A percentile compares a stretch with the other conserved stretches of the same genome.
Conservation (phyloP, 805 yeast genomes). For the Candida boleticola region DNA sequence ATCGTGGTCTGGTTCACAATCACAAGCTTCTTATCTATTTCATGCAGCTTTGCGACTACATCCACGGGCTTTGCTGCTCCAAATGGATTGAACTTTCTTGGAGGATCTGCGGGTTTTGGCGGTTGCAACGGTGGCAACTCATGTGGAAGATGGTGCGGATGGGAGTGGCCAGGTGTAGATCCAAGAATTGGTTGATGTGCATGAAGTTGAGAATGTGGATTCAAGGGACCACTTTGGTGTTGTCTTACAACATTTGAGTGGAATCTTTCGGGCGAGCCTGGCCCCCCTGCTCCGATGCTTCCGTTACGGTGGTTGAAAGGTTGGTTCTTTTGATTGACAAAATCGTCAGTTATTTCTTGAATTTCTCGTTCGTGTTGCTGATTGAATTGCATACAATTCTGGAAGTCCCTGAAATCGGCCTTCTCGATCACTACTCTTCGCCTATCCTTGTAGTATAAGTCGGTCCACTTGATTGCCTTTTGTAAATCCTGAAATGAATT, state of each 20-base stretch:
- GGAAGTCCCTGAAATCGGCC: slow-evolving; percentile 42
- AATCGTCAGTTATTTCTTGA: slow-evolving; percentile 29
- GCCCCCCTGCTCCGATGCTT: not conserved
- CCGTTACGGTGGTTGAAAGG: slow-evolving; percentile 1
- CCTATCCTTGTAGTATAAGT: slow-evolving; percentile 47
- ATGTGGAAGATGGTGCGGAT: slow-evolving; percentile 2
- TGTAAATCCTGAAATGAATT: slow-evolving; percentile 49
- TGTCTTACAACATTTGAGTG: not conserved
- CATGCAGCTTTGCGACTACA: slow-evolving; percentile 60
- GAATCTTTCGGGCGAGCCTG: slow-evolving; percentile 2
- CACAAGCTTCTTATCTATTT: slow-evolving; percentile 47
- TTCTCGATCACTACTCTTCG: slow-evolving; percentile 37
- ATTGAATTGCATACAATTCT: slow-evolving; percentile 38
- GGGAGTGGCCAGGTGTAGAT: not conserved
- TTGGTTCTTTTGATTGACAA: not conserved
- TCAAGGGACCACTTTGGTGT: not conserved
- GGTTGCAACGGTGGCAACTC: slow-evolving; percentile 6
- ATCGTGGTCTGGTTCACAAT: slow-evolving; percentile 32
- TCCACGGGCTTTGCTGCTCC: slow-evolving; percentile 88
- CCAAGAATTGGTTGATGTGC: slow-evolving; percentile 1
- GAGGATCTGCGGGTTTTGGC: slow-evolving; percentile 18
- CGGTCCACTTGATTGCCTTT: slow-evolving; percentile 63
- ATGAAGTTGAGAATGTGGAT: slow-evolving; percentile 1
- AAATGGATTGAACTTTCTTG: slow-evolving; percentile 64
- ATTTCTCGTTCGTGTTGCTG: slow-evolving; percentile 32